Evolutionary conservation across 257 asterid species (phyloP).

Genomic region (Fraxinus americana): DNA sequence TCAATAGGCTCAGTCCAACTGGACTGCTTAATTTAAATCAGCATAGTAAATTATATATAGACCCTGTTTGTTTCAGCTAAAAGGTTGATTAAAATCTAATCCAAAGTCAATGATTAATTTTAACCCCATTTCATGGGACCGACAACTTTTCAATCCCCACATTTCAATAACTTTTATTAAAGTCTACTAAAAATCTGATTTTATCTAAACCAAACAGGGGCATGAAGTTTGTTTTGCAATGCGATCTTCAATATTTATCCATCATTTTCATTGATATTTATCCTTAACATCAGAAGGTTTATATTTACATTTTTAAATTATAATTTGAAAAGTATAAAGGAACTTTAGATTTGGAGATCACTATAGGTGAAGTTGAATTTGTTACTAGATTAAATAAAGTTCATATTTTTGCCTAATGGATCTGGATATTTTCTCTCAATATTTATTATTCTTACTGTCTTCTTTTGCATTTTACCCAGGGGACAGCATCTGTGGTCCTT

Average conservation of each 20-base stretch:
- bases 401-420: not conserved
- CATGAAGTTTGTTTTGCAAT: not conserved
- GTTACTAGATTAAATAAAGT: not conserved
- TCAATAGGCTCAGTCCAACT: not conserved
- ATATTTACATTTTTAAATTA: not conserved
- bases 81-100: too few species aligned
- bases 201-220: too few species aligned
- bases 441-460: not conserved
- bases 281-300: not conserved
- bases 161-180: too few species aligned
- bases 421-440: not conserved
- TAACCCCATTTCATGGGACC: too few species aligned
- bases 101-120: too few species aligned
- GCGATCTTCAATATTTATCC: not conserved
- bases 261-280: too few species aligned
- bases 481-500: conserved; percentile 96
- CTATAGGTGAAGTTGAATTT: not conserved
- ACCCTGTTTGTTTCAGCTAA: too few species aligned
- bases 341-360: not conserved
- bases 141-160: too few species aligned
- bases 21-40: not conserved
- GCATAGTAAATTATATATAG: too few species aligned
- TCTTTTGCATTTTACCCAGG: conserved; percentile 43
- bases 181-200: too few species aligned
- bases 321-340: not conserved